These are phyloP conservation scores for Seminavis robusta DNA, from an alignment of 108 stramenopile species.

Conservation along the genomic window DNA sequence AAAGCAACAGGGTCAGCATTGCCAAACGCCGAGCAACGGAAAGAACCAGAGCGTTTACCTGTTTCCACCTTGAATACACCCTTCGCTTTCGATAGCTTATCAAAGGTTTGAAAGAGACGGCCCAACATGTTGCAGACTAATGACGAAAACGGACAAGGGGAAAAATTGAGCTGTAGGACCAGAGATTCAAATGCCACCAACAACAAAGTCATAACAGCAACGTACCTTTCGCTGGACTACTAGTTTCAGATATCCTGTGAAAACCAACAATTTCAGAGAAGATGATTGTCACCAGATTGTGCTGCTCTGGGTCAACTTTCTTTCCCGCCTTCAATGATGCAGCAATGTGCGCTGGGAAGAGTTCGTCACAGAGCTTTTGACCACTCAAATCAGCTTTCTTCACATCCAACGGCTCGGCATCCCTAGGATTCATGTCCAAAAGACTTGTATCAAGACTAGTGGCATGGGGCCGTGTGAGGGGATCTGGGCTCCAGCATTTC, in stretches of 20 bases:
- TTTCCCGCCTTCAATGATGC: slow-evolving; percentile 29
- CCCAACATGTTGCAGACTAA: slow-evolving; percentile 66
- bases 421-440: slow-evolving; percentile 20
- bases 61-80: slow-evolving; percentile 76
- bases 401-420: too few relatives aligned
- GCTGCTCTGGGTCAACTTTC: slow-evolving; percentile 38
- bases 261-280: slow-evolving; percentile 83
- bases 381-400: too few relatives aligned
- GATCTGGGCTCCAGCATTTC: slow-evolving; percentile 2
- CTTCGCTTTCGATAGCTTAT: slow-evolving; percentile 47
- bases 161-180: too few relatives aligned
- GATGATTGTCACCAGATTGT: too few relatives aligned
- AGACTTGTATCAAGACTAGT: slow-evolving; percentile 39
- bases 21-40: too few relatives aligned
- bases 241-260: slow-evolving; percentile 37
- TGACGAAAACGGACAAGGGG: too few relatives aligned
- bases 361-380: slow-evolving; percentile 11
- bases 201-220: too few relatives aligned
- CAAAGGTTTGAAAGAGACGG: slow-evolving; percentile 56
- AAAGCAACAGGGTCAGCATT: too few relatives aligned
- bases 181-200: too few relatives aligned
- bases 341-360: slow-evolving; percentile 58
- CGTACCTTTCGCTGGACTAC: slow-evolving; percentile 55
- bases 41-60: too few relatives aligned
- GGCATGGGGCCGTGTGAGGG: slow-evolving; percentile 25